Evolutionary conservation across 2,329 filamentous ascomycete genomes (phyloP), one percentile per base, ranked within the genome.

Genomic region (Penicillium sp.): DNA sequence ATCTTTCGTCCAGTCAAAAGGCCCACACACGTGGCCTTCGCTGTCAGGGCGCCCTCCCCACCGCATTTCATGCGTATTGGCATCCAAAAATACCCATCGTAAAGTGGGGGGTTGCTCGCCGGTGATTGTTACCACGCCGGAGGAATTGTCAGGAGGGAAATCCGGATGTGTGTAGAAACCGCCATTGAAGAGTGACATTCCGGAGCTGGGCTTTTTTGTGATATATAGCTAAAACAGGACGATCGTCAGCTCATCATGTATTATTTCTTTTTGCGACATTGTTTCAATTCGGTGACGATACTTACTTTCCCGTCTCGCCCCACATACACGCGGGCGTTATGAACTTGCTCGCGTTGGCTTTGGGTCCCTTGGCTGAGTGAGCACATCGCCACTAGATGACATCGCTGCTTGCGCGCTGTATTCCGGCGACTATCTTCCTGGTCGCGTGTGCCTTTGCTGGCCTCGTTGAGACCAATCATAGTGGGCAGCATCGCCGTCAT

Each of bases 401-500:
- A 54, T 40, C 61, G 62, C 49, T 64, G 59, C 43, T 60, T 64
- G 52, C 62, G 59, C 24, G 49, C 49, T 21, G 52, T 36, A 21
- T 55, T 56, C 29, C 54, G 48, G 27, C 62, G 57, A n/a, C 51
- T 54, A 16, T 63, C 60, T 38, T 66, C 61, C 11, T 60, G 54
- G 31, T 67, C 56, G 5, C 63, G 57, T 18, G 51, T 60, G 31
- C 55, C 45, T 29, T 65, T 57, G 13, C 60, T 62, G 9, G 61
- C 61, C 50, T 67, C 58, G 47, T 67, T 67, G 8, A 67, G 42
- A 5, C 63, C 62, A 40, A 65, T 61, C 56, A 67, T 67, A 21
- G 63, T 66, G 32, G 64, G 64, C 38, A 65, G 21, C 63, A 66
- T 65, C 8, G 62, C 44, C 34, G 58, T 52, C 58, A 66, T 63